Base-by-base conservation (phyloP, 768 basidiomycete genomes). In the Mrakia frigida region DNA sequence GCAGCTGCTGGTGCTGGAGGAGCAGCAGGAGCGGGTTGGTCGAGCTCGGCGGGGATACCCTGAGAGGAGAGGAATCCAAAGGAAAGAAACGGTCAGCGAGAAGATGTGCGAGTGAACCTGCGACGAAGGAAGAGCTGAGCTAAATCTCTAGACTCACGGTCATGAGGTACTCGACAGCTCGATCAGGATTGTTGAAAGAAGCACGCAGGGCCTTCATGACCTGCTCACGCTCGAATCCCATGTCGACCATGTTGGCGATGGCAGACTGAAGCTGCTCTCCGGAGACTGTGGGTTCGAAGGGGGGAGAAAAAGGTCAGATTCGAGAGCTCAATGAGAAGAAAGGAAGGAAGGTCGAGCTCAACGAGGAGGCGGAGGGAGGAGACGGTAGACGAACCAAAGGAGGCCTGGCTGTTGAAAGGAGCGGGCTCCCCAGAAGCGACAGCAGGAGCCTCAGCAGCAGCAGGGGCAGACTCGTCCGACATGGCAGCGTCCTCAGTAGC, bases 101-200 rank as follows among this genome's bases (percentile, higher is more conserved):
- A 23, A n/a, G 14, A 31, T 56, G 31, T 35, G 21, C 18, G 25
- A 16, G n/a, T 60, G 21, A 18, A 65, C 23, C 18, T n/a, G n/a
- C n/a, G n/a, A 28, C 46, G 18, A 28, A 46, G 73, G 39, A 28
- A 16, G 53, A 4, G 61, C 3, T 11, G 18, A 59, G 53, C 6
- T 13, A 50, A 21, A n/a, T n/a, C n/a, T n/a, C n/a, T n/a, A n/a
- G 18, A 85, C 90, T 79, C 80, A 95, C 96, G 77, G 82, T 96
- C 88, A 98, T 90, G 74, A 99, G 85, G 84, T 99, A 99, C 83
- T 99, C 97, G n/a, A 94, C 96, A 10, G 97, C 97, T 41, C 97
- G 88, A 80, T 98, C 94, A 11, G 97, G 92, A 84, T 99, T 98
- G 84, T 99, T 99, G 85, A 88, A 99, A 82, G 92, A 94, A 37